A percentile compares a stretch with the other conserved stretches of the same genome.
Conservation (phyloP, 768 basidiomycete genomes). For the Dacryopinax spathularia region DNA sequence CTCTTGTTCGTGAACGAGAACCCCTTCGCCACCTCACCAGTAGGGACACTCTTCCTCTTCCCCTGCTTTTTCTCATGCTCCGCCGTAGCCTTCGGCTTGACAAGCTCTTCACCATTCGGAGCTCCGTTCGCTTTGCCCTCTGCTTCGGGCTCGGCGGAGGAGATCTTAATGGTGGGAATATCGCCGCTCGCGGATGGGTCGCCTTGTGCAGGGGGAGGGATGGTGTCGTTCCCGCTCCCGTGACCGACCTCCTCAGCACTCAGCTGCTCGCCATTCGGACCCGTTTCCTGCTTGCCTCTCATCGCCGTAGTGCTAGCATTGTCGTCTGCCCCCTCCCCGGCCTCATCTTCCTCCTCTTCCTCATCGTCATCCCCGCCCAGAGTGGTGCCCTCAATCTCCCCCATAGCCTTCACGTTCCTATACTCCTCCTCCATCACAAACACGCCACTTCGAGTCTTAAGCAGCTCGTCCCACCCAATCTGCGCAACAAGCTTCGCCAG, state of each 20-base stretch:
- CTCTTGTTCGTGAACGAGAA: slow-evolving; percentile 95
- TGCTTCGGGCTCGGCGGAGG: slow-evolving; percentile 36
- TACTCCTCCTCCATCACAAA: slow-evolving; percentile 99
- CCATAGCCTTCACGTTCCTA: slow-evolving; percentile 81
- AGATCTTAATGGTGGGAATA: slow-evolving; percentile 63
- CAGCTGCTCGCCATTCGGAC: slow-evolving; percentile 24
- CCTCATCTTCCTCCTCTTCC: slow-evolving; percentile 20
- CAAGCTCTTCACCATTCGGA: slow-evolving; percentile 5
- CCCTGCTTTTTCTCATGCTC: slow-evolving; percentile 26
- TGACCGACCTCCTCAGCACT: slow-evolving; percentile 18
- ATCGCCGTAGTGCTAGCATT: slow-evolving; percentile 45
- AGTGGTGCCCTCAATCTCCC: slow-evolving; percentile 34
- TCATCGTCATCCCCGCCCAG: slow-evolving; percentile 8
- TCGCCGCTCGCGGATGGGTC: slow-evolving; percentile 15
- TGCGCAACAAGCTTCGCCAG: slow-evolving; percentile 82
- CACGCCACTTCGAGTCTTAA: slow-evolving; percentile 84
- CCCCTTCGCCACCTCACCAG: slow-evolving; percentile 25
- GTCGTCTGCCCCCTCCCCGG: slow-evolving; percentile 36
- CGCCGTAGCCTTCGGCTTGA: slow-evolving; percentile 18
- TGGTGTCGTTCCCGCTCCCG: slow-evolving; percentile 11
- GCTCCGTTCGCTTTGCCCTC: slow-evolving; percentile 15
- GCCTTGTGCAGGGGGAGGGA: not conserved
- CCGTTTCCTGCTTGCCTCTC: slow-evolving; percentile 14
- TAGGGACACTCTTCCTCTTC: slow-evolving; percentile 16
- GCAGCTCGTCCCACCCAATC: slow-evolving; percentile 97